phyloP scores from a whole-genome alignment of 2,329 filamentous ascomycete species.

The Akanthomyces lecanii region DNA sequence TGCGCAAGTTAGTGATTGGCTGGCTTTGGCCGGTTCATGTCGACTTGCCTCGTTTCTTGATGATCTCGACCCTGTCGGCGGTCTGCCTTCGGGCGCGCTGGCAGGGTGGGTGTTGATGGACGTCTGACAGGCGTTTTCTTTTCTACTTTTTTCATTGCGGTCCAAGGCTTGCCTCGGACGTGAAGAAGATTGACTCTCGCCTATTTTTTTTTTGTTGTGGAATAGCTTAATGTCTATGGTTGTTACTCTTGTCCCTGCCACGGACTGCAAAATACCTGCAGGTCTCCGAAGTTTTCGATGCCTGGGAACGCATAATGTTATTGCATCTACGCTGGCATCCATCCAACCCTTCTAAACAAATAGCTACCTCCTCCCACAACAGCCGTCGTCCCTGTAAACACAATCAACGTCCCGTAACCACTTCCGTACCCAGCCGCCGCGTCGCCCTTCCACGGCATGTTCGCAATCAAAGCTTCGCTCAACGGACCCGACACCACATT shows the following conservation, averaged over 20 bases:
- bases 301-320: too few species aligned
- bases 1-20: constrained; percentile 39
- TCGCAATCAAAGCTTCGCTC: constrained; percentile 48
- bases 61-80: constrained; percentile 79
- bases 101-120: constrained; percentile 79
- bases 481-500: constrained; percentile 55
- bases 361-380: constrained; percentile 29
- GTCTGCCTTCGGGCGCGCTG: constrained; percentile 73
- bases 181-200: constrained; percentile 46
- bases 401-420: constrained; percentile 32
- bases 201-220: too few species aligned
- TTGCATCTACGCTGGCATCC: constrained; percentile 23
- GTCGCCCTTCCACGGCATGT: constrained; percentile 38
- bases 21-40: constrained; percentile 11
- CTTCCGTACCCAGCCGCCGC: constrained; percentile 30
- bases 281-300: too few species aligned
- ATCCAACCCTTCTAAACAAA: constrained; percentile 29
- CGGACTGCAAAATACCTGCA: too few species aligned
- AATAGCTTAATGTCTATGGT: too few species aligned
- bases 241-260: too few species aligned
- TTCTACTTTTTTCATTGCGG: constrained; percentile 51
- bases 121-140: constrained; percentile 74
- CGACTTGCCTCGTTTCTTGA: constrained; percentile 45
- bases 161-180: constrained; percentile 42
- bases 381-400: constrained; percentile 31